Evolutionary conservation across 495 filamentous ascomycete species (phyloP), one percentile per base, ranked within the genome.

Genomic region (Neurospora cerealis): DNA sequence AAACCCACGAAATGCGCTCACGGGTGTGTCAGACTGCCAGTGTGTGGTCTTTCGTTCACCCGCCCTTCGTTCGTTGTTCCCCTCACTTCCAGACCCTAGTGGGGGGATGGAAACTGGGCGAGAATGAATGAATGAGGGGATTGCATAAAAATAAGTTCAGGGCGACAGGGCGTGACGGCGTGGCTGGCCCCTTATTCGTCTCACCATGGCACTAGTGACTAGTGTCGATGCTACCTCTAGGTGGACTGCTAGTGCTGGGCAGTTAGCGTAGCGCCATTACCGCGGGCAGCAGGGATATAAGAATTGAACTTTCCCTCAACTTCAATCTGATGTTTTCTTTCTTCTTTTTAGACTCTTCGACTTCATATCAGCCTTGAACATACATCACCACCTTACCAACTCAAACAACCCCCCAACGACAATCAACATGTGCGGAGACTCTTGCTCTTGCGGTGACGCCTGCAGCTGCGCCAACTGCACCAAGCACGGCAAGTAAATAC

Each of bases 391-490:
- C 39, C 11, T 10, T 38, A 69, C 42, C 37, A 71, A 75, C 28
- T 17, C 44, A 70, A 75, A 54, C 60, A 41, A 17, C 2, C 4
- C 11, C 5, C 17, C 71, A 28, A 39, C 71, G 46, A 34, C 69
- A 72, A 71, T 73, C 24, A 44, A 73, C 74, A 80, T 79, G 78
- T 80, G 78, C 74, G 77, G 74, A 11, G 60, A 66, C 72, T 34
- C 48, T 46, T 80, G 78, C 76, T 19, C 46, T 21, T 80, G 78
- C 75, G 74, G 75, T 54, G 44, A 42, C 71, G 70, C 41, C 74
- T 80, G 78, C 77, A 34, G 38, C 8, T 80, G 78, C 72, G 46
- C 73, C n/a, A 72, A 71, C 71, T 80, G 78, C 78, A 3, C 69
- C 69, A 66, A 34, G 28, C 77, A 79, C 75, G 0, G 19, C 74